Conservation (phyloP, 345 rosid genomes). For the Aethionema arabicum region DNA sequence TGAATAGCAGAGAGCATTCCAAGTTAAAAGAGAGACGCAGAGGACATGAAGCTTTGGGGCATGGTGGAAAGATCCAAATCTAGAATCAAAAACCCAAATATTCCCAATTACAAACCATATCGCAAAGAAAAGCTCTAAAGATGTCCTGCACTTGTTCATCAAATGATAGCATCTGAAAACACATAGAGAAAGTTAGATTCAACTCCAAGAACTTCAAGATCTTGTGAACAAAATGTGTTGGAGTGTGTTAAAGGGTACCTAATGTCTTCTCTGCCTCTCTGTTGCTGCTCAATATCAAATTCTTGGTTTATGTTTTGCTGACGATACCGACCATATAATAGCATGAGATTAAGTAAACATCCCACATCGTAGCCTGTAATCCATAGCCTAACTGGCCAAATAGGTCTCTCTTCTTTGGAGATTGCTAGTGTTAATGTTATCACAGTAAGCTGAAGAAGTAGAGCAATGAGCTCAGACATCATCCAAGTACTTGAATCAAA, state of each 20-base stretch:
- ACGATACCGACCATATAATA: slow-evolving; percentile 74
- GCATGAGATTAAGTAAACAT: slow-evolving; percentile 63
- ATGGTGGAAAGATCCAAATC: slow-evolving; percentile 68
- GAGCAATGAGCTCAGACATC: slow-evolving; percentile 75
- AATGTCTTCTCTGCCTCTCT: slow-evolving; percentile 65
- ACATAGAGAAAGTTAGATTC: neutral
- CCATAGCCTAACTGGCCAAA: slow-evolving; percentile 97
- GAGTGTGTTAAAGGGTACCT: slow-evolving; percentile 48
- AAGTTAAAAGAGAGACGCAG: slow-evolving; percentile 83
- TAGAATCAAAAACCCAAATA: slow-evolving; percentile 95
- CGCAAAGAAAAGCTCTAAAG: slow-evolving; percentile 95
- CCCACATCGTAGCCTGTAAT: slow-evolving; percentile 82
- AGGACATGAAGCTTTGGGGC: slow-evolving; percentile 90
- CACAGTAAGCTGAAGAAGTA: slow-evolving; percentile 62
- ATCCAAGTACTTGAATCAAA: slow-evolving; percentile 87
- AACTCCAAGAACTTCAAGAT: slow-evolving; percentile 14
- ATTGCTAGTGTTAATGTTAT: slow-evolving; percentile 65
- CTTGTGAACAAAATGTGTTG: neutral
- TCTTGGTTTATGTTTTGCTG: slow-evolving; percentile 45
- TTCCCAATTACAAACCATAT: slow-evolving; percentile 99
- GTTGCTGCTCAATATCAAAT: slow-evolving; percentile 62
- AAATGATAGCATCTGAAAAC: slow-evolving; percentile 61
- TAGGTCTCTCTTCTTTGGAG: slow-evolving; percentile 69
- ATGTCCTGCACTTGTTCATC: slow-evolving; percentile 92
- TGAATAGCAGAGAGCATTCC: slow-evolving; percentile 91